Evolutionary conservation across 2,329 filamentous ascomycete genomes (phyloP).

Genomic region (Fonsecaea multimorphosa): DNA sequence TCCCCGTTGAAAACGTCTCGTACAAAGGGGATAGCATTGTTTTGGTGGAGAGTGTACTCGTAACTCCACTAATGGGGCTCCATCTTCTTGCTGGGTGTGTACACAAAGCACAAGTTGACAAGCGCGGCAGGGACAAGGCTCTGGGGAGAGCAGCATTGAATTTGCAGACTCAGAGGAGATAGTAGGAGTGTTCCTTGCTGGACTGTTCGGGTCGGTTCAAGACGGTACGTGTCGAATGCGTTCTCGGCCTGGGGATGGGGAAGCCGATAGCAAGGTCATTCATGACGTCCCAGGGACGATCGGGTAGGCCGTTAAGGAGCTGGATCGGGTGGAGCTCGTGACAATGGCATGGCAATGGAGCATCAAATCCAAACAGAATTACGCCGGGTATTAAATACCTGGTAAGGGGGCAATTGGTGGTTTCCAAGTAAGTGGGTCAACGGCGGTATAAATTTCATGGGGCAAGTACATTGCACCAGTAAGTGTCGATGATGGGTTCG

Average conservation of each 20-base stretch:
- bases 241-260: neutral
- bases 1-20: neutral
- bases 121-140: neutral
- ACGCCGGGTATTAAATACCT: neutral
- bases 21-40: neutral
- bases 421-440: neutral
- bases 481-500: neutral
- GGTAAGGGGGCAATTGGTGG: neutral
- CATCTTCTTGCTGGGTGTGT: neutral
- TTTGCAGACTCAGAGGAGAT: neutral
- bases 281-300: neutral
- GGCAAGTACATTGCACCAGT: neutral
- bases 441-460: neutral
- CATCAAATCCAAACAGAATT: neutral
- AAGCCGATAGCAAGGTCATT: neutral
- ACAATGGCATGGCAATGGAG: too few species aligned
- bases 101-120: neutral
- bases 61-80: neutral
- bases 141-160: neutral
- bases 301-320: too few species aligned
- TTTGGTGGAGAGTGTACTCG: neutral
- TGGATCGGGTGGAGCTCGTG: neutral
- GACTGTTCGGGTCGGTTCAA: neutral
- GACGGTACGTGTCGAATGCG: neutral
- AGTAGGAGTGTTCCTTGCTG: neutral